These are phyloP conservation scores for Colletotrichum sansevieriae DNA, from an alignment of 2,329 filamentous ascomycete species.

Conservation along the genomic window DNA sequence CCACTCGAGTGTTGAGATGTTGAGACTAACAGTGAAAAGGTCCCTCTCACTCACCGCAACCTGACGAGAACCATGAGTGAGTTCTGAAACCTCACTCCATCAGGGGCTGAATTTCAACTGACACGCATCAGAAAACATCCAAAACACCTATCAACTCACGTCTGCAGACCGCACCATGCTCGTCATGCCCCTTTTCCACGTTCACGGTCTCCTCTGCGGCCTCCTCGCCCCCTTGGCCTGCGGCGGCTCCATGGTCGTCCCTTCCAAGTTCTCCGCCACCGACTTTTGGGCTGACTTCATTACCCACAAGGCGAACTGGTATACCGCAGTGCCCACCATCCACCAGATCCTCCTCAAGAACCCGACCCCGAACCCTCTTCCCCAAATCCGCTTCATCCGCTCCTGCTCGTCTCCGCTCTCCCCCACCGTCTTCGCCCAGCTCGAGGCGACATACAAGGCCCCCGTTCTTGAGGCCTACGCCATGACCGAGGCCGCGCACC, in stretches of 20 bases:
- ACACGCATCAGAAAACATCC: constrained; percentile 73
- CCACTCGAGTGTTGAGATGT: background rate
- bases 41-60: constrained; percentile 85
- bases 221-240: constrained; percentile 83
- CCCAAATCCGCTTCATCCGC: constrained; percentile 85
- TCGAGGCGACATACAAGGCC: constrained; percentile 81
- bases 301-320: constrained; percentile 85
- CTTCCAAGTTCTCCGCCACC: constrained; percentile 81
- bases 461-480: constrained; percentile 92
- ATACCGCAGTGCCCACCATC: constrained; percentile 92
- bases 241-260: constrained; percentile 84
- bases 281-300: constrained; percentile 87
- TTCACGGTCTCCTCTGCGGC: constrained; percentile 87
- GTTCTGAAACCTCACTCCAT: constrained; percentile 43
- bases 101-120: background rate
- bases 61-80: constrained; percentile 83
- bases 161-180: constrained; percentile 82
- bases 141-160: constrained; percentile 80
- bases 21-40: constrained; percentile 54
- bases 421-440: constrained; percentile 83
- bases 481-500: constrained; percentile 91
- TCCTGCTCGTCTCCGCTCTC: constrained; percentile 88
- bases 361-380: constrained; percentile 75
- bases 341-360: constrained; percentile 88
- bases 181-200: constrained; percentile 93